Base-by-base conservation (phyloP, 805 yeast species). In the Sporopachydermia quercuum region DNA sequence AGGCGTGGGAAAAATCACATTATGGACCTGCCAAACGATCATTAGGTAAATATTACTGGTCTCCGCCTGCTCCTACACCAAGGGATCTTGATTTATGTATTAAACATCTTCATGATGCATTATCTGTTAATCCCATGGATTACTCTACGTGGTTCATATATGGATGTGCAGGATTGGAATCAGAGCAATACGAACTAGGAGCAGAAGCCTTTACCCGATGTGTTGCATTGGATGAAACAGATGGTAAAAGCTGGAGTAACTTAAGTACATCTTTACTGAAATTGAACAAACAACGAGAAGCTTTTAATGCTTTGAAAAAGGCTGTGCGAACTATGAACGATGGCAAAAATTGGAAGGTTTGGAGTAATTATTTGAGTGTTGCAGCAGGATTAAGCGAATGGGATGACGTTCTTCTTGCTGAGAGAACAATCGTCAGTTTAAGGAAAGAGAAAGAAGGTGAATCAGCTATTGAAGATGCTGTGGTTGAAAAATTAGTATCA, bases 121-220 rank as follows among this genome's bases (percentile, higher is more conserved):
- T 89, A 43, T 62, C 68, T 16, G 74, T 75, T 18, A 78, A 78
- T 53, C 91, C 96, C 5, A 62, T 84, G 40, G 73, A 71, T 49
- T 75, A 71, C 48, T 83, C 80, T 15, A 80, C 89, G 27, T 86
- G 97, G 94, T 89, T 77, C 54, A 74, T 86, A 50, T 86, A 87
- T 52, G 97, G 97, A 4, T 84, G 95, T 53, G 64, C 87, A 41
- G 95, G 93, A 0, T 62, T 91, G 38, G 95, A 85, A 52, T 57
- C 74, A 11, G 67, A 61, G 4, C 74, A 78, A 48, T 82, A 70
- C 61, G 80, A 76, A 16, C 58, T 81, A 36, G 94, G 96, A 0
- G 77, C 94, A 0, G 93, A 83, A 53, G 96, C 96, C 0, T 87
- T 91, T 54, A 78, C 94, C 1, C 67, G 96, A 50, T 85, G 96